Percentiles rank a stretch among this genome's conserved stretches.
Evolutionary conservation across 257 asterid genomes (phyloP).

Genomic region (Salvia rosmarinus): DNA sequence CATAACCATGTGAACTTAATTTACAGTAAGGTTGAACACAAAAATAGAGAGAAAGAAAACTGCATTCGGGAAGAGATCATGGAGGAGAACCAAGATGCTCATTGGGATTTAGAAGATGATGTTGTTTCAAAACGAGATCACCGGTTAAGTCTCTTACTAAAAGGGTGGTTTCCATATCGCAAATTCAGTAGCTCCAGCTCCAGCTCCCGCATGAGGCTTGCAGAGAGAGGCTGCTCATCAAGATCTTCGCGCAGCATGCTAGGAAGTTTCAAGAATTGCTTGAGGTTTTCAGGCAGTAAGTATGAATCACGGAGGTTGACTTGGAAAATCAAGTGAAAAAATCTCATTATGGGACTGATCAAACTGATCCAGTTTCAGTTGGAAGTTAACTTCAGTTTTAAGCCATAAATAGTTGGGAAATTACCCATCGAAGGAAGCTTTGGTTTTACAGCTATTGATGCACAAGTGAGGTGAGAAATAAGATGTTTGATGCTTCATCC

Average conservation of each 20-base stretch:
- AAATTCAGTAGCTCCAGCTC: conserved; percentile 42
- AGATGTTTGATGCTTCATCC: conserved; percentile 29
- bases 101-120: conserved; percentile 36
- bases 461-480: conserved; percentile 21
- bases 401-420: conserved; percentile 15
- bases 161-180: conserved; percentile 59
- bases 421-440: conserved; percentile 14
- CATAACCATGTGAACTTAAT: conserved; percentile 16
- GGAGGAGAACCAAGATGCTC: conserved; percentile 34
- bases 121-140: conserved; percentile 33
- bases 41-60: conserved; percentile 32
- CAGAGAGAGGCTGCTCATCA: conserved; percentile 40
- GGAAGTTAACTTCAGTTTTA: conserved; percentile 13
- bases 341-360: conserved; percentile 9
- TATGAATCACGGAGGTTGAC: conserved; percentile 33
- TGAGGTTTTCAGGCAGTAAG: conserved; percentile 34
- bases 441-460: conserved; percentile 1
- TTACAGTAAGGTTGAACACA: conserved; percentile 34
- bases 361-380: conserved; percentile 9
- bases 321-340: conserved; percentile 41
- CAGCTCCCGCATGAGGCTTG: conserved; percentile 33
- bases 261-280: conserved; percentile 46
- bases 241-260: conserved; percentile 33
- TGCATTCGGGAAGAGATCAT: conserved; percentile 23
- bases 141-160: conserved; percentile 47